Evolutionary conservation across 768 basidiomycete genomes (phyloP).

Genomic region (Calocybe cyanea): DNA sequence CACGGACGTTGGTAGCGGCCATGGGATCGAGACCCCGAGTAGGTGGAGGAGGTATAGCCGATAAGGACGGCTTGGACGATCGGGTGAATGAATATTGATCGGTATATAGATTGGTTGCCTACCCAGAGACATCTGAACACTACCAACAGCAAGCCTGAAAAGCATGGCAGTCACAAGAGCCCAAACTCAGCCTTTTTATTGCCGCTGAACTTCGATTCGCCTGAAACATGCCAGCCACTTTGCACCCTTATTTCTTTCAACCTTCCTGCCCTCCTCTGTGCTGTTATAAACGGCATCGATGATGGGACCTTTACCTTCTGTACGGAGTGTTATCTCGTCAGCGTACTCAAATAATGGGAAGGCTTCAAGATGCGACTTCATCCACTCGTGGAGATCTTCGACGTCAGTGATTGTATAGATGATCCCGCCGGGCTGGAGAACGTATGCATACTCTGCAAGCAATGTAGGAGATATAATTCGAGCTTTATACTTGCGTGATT

Average conservation of each 20-base stretch:
- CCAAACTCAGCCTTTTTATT: slow-evolving; percentile 17
- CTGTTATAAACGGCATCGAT: slow-evolving; percentile 79
- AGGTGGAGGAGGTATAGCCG: slow-evolving; percentile 20
- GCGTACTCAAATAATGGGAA: slow-evolving; percentile 87
- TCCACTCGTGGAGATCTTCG: slow-evolving; percentile 91
- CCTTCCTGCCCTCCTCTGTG: slow-evolving; percentile 98
- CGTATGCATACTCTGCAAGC: slow-evolving; percentile 95
- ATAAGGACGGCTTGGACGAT: slow-evolving; percentile 33
- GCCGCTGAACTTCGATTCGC: slow-evolving; percentile 43
- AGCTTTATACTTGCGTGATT: slow-evolving; percentile 96
- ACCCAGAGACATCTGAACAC: neutral
- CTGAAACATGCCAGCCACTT: slow-evolving; percentile 94
- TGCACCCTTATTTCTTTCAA: slow-evolving; percentile 83
- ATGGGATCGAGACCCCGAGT: slow-evolving; percentile 47
- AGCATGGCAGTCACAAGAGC: slow-evolving; percentile 6
- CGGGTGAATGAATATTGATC: slow-evolving; percentile 31
- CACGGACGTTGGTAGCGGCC: slow-evolving; percentile 56
- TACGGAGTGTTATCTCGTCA: slow-evolving; percentile 70
- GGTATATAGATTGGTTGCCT: slow-evolving; percentile 6
- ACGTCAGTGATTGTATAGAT: slow-evolving; percentile 99
- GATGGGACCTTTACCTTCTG: slow-evolving; percentile 69
- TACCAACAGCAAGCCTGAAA: slow-evolving; percentile 2
- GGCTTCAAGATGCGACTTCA: slow-evolving; percentile 80
- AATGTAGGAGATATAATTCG: slow-evolving; percentile 98
- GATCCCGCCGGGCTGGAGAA: slow-evolving; percentile 88